Evolutionary conservation across 163 green algal genomes (phyloP).

Genomic region (Scenedesmus sp.): DNA sequence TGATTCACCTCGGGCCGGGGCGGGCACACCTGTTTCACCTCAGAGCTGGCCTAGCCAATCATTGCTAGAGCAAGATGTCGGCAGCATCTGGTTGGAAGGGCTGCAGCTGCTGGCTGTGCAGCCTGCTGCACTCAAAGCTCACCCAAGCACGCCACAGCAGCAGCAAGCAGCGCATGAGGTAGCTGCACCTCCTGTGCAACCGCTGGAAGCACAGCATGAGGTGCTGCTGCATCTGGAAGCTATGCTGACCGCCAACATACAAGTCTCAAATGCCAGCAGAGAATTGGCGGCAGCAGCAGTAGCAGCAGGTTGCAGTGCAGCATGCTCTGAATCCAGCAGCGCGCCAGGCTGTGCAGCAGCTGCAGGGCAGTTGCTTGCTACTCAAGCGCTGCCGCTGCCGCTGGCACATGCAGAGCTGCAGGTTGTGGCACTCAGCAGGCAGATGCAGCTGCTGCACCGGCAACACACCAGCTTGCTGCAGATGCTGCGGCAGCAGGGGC

Average conservation of each 20-base stretch:
- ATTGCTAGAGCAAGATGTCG: too few relatives aligned
- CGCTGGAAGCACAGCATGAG: neutral
- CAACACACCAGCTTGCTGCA: neutral
- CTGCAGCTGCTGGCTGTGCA: conserved; percentile 25
- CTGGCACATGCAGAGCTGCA: neutral
- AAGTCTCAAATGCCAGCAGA: too few relatives aligned
- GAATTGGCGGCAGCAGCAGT: neutral
- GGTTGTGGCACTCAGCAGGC: neutral
- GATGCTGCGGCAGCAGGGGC: neutral
- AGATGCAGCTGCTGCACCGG: neutral
- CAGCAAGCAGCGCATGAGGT: neutral
- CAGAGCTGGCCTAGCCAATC: too few relatives aligned
- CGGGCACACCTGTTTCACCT: too few relatives aligned
- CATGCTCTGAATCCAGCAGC: neutral
- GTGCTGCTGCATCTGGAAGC: conserved; percentile 8
- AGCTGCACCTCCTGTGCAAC: neutral
- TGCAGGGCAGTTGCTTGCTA: neutral
- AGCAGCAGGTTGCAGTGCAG: neutral
- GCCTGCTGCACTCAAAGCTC: neutral
- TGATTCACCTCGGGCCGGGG: too few relatives aligned
- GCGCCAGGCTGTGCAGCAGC: neutral
- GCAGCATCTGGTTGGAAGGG: neutral
- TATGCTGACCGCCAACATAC: neutral
- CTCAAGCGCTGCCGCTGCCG: neutral
- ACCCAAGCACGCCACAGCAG: neutral